Evolutionary conservation across 1,284 basidiomycete genomes (phyloP), one percentile per base, ranked within the genome.

Genomic region (Cutaneotrichosporon dermatis): DNA sequence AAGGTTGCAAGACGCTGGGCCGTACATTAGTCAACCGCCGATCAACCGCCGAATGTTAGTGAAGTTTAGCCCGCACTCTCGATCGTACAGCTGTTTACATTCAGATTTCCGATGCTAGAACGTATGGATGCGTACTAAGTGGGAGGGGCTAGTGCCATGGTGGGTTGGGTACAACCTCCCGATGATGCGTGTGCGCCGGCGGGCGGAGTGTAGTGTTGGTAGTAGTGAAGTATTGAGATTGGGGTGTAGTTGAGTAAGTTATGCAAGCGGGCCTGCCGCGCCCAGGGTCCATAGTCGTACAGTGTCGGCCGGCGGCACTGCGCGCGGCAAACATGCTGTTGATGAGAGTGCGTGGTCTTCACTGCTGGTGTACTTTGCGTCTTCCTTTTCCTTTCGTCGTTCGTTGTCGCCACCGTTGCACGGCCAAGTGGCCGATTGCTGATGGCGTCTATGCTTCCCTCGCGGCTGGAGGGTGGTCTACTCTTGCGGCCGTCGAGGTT

Each of bases 401-500:
- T 25, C 25, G 25, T 25, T 25, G 25, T 25, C 25, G 25, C 25
- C 25, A 25, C 25, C 43, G 44, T 10, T 9, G 44, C 8, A 16
- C 44, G 16, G 16, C 33, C 25, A 25, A 25, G 25, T 25, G 25
- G 25, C 25, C 25, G 25, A 25, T 25, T 25, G 25, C 25, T 25
- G 25, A 25, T 25, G 25, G 25, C 25, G 25, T 25, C 25, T 25
- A 25, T 25, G 25, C 25, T 25, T 25, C 25, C 25, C 25, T 25
- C 25, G 25, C 25, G 25, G 25, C 25, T 25, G 25, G 25, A 25
- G 25, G 25, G 25, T 25, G 25, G 49, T 25, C 57, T 65, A 69
- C 55, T 81, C 80, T 48, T 74, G 74, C 79, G 75, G 63, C 82
- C 81, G 58, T 79, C 79, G 51, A 99, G 84, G 77, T 99, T 98